Conservation (phyloP, 345 rosid species). For the Combretum micranthum region DNA sequence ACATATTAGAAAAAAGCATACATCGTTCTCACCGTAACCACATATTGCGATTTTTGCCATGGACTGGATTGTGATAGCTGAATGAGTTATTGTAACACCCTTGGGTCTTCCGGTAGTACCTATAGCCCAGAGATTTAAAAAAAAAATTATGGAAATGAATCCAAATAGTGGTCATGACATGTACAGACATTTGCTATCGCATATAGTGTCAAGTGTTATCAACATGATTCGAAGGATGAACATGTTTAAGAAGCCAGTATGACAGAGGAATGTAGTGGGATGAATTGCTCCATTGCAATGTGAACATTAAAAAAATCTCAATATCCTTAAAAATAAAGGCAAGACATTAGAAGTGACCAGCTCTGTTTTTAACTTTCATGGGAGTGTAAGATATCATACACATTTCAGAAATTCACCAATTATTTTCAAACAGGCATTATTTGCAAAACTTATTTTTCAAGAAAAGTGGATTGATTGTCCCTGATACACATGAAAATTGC, state of each 20-base stretch:
- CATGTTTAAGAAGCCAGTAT: neutral
- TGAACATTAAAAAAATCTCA: neutral
- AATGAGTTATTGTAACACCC: conserved; percentile 68
- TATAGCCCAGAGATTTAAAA: conserved; percentile 24
- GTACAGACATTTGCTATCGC: neutral
- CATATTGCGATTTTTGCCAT: conserved; percentile 71
- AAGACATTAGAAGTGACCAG: too few species aligned
- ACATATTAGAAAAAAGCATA: conserved; percentile 25
- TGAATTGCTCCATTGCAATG: neutral
- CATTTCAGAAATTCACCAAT: too few species aligned
- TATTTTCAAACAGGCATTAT: too few species aligned
- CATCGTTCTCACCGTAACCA: conserved; percentile 82
- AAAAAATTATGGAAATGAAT: neutral
- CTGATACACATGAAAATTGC: too few species aligned
- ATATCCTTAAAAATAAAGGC: too few species aligned
- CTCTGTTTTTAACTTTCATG: too few species aligned
- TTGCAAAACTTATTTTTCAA: too few species aligned
- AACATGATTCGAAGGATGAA: neutral
- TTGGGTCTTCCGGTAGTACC: conserved; percentile 93
- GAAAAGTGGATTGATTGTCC: too few species aligned
- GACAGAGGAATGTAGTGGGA: neutral
- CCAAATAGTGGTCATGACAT: neutral
- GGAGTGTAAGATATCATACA: too few species aligned
- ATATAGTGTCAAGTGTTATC: neutral
- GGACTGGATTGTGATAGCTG: conserved; percentile 70